Base-by-base conservation (phyloP, 2,329 filamentous ascomycete genomes). In the Stagonosporopsis rhizophila region DNA sequence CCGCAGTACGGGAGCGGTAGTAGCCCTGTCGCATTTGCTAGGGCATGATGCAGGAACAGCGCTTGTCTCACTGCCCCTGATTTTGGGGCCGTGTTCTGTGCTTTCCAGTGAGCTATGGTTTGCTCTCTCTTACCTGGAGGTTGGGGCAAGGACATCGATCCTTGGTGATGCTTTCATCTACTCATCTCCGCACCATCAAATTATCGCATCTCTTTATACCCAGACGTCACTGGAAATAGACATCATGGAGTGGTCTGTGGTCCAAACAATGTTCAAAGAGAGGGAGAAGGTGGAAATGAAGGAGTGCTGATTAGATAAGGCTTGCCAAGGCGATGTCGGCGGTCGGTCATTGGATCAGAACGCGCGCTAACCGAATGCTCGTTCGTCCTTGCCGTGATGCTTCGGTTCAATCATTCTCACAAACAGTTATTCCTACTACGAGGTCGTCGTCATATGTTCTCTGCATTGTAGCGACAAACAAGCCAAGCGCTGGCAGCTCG, bases 401-500 rank as follows among this genome's bases (percentile, higher is more conserved):
- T 56, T 41, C 37, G 4, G 52, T 28, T 38, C 48, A 52, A 44
- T 48, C 54, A 48, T 44, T 49, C 49, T 48, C 32, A 39, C 32
- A 52, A 40, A 45, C 38, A 23, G 27, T 15, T 39, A 35, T 46
- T 34, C n/a, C 39, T n/a, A 35, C 19, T 44, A 41, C 34, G 34
- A 23, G 14, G 15, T 17, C 23, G 23, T 8, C 7, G 32, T 56
- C 54, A 48, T 30, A 57, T 52, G 27, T 41, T 30, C n/a, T 28
- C 17, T 37, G 25, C 39, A 32, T 15, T 23, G 44, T 52, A 52
- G 44, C 44, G 32, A 45, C 40, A 48, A n/a, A 28, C n/a, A 53
- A 48, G 44, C 42, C 53, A 56, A 52, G 53, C 30, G 47, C 42
- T 52, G 47, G 42, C 48, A 52, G 53, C 32, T 52, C 25, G 37